Evolutionary conservation across 148 eudicot species (phyloP), one percentile per base, ranked within the genome.

Genomic region (Selenicereus undatus): DNA sequence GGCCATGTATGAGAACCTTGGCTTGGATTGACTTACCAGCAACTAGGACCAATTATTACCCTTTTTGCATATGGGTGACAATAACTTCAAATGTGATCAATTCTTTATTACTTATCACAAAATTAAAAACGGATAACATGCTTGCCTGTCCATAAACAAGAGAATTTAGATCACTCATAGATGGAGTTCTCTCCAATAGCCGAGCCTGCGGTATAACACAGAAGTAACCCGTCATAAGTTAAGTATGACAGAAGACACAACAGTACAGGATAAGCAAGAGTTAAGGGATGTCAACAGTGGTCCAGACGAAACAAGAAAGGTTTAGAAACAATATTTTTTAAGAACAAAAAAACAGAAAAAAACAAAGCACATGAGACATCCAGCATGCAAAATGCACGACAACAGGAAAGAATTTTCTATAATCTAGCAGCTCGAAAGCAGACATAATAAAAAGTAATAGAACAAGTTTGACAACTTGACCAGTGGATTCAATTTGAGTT

Each of bases 91-190:
- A 71, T 29, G 17, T 54, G 1, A 76, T 35, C 39, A 62, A 62
- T 64, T 56, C 16, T 24, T 66, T 27, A 66, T 66, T 8, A 26
- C 30, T 24, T 66, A 66, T n/a, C 54, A 10, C 22, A 81, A 77
- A 43, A 35, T 30, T 30, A 73, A 76, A 64, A 42, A 27, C 11
- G 27, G 39, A 81, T 24, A 70, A 66, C 51, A 24, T 14, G 51
- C 51, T 76, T 81, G 89, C 99, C 92, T 95, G 98, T 81, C 98
- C 97, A 88, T 93, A 94, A 39, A 96, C 91, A 84, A 96, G 91
- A 81, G 93, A 92, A 83, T 92, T 92, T 75, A 96, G 84, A 83
- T 91, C 99, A 84, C 98, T 96, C 26, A 96, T 84, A 8, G 99
- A 96, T 39, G 99, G 99, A 43, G 93, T 88, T 91, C 94, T 96